phyloP scores from a whole-genome alignment of 2,329 filamentous ascomycete genomes.

The Fragosphaeria purpurea region DNA sequence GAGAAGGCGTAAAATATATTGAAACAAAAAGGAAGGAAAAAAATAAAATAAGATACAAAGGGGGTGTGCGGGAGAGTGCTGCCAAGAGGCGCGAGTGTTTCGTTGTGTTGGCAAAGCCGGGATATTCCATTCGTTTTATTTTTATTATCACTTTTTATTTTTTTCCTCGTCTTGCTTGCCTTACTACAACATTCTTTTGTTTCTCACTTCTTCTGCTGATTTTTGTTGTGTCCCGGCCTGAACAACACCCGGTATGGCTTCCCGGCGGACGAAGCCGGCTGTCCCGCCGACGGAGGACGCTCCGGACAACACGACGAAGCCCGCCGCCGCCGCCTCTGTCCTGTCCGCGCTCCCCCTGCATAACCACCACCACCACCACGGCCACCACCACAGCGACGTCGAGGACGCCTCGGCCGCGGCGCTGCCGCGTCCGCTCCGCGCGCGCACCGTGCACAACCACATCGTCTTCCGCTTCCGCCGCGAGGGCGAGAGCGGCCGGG shows the following conservation, averaged over 20 bases:
- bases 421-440: no score
- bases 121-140: neutral
- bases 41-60: no score
- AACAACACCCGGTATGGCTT: conserved; percentile 1
- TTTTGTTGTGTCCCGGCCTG: no score
- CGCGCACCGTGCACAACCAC: neutral
- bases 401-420: neutral
- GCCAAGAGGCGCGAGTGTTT: neutral
- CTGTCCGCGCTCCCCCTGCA: conserved; percentile 3
- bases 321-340: neutral
- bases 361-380: neutral
- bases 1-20: no score
- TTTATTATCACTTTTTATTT: neutral
- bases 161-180: neutral
- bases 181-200: neutral
- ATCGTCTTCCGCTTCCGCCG: conserved; percentile 9
- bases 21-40: no score
- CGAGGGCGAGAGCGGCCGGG: conserved; percentile 57
- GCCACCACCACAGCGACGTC: conserved; percentile 2
- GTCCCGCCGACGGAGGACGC: neutral
- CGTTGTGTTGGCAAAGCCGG: neutral
- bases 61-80: no score
- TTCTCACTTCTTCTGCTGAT: neutral
- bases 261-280: neutral
- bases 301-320: neutral